phyloP scores from a whole-genome alignment of 768 basidiomycete genomes.

The Russula olivacea region DNA sequence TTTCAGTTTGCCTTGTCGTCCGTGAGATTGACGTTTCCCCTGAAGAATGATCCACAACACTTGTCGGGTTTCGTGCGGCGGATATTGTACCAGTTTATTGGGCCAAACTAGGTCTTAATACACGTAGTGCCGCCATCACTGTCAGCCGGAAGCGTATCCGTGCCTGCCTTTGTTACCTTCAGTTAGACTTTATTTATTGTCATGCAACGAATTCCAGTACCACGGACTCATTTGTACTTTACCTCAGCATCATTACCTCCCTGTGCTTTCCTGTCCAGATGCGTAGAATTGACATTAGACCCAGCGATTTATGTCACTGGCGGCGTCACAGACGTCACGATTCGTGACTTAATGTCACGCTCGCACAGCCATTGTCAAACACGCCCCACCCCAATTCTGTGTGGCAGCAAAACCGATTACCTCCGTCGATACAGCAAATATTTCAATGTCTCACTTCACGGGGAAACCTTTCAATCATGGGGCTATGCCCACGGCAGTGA shows the following conservation, averaged over 20 bases:
- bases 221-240: neutral
- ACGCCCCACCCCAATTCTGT: neutral
- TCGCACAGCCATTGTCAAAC: neutral
- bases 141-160: neutral
- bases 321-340: neutral
- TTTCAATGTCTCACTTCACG: constrained; percentile 10
- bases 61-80: constrained; percentile 75
- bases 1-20: neutral
- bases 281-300: too few relatives aligned
- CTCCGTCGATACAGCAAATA: neutral
- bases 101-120: constrained; percentile 53
- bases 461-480: neutral
- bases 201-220: neutral
- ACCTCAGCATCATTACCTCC: neutral
- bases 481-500: neutral
- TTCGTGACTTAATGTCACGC: neutral
- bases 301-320: neutral
- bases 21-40: neutral
- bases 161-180: neutral
- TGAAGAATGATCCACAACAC: constrained; percentile 66
- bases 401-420: neutral
- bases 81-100: constrained; percentile 84
- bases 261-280: too few relatives aligned
- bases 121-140: neutral
- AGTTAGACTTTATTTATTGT: neutral